A percentile compares a stretch with the other conserved stretches of the same genome.
phyloP scores from a whole-genome alignment of 306 rosid genomes.

The Macrotyloma uniflorum region DNA sequence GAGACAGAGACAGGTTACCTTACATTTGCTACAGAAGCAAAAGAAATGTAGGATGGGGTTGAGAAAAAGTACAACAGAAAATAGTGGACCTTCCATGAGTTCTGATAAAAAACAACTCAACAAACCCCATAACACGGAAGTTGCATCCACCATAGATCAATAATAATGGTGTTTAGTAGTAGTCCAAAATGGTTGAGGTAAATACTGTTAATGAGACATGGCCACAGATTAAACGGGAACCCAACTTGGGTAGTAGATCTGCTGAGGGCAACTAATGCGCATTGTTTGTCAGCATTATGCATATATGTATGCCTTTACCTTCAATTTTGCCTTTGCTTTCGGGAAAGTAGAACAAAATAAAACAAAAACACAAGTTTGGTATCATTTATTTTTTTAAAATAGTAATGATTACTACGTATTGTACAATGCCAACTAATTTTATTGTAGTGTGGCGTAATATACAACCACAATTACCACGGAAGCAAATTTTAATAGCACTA shows the following conservation, averaged over 20 bases:
- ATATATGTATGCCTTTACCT: neutral
- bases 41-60: slow-evolving; percentile 1
- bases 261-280: slow-evolving; percentile 2
- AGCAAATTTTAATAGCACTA: too few species aligned
- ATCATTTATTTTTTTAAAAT: neutral
- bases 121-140: slow-evolving; percentile 24
- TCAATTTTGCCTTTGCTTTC: slow-evolving; percentile 9
- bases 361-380: neutral
- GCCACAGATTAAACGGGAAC: slow-evolving; percentile 11
- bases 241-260: neutral
- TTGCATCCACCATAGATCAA: neutral
- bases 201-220: slow-evolving; percentile 29
- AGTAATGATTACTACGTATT: too few species aligned
- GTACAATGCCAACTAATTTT: neutral
- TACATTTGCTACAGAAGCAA: neutral
- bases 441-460: neutral
- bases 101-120: neutral
- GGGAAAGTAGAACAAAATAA: neutral
- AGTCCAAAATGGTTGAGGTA: slow-evolving; percentile 14
- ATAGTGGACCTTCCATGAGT: neutral
- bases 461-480: neutral
- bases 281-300: slow-evolving; percentile 1
- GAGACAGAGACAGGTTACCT: slow-evolving; percentile 35
- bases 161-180: neutral
- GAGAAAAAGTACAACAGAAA: neutral